Conservation (phyloP, 176 grass and related monocot genomes). For the Elymus sibiricus region DNA sequence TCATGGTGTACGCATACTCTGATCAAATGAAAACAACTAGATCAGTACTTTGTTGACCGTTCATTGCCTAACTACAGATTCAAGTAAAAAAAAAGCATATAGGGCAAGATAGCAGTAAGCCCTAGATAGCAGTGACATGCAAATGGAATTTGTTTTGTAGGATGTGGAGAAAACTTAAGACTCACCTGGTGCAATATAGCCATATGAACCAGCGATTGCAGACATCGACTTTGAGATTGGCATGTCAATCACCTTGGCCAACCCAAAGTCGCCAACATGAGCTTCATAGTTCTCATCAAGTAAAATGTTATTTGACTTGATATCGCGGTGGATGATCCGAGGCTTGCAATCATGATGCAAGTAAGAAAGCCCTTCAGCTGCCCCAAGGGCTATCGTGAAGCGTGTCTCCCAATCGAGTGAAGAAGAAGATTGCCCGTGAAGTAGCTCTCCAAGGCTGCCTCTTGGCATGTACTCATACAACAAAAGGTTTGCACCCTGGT, state of each 20-base stretch:
- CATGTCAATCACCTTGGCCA: conserved; percentile 98
- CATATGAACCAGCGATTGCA: conserved; percentile 96
- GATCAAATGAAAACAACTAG: conserved; percentile 20
- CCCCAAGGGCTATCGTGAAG: conserved; percentile 80
- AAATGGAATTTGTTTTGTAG: neutral
- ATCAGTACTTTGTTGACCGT: conserved; percentile 6
- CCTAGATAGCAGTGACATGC: neutral
- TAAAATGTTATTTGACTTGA: conserved; percentile 98
- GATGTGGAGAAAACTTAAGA: neutral
- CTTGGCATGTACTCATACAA: conserved; percentile 94
- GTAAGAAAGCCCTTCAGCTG: conserved; percentile 94
- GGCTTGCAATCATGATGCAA: conserved; percentile 97
- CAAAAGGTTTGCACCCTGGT: conserved; percentile 92
- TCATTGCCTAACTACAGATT: neutral
- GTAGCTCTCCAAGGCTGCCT: conserved; percentile 92
- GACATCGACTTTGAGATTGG: conserved; percentile 94
- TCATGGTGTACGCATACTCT: conserved; percentile 99
- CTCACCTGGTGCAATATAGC: conserved; percentile 98
- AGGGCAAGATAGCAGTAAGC: neutral
- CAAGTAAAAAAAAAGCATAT: neutral
- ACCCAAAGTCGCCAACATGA: conserved; percentile 98
- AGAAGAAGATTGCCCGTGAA: conserved; percentile 75
- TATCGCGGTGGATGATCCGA: conserved; percentile 88
- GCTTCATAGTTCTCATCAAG: conserved; percentile 99
- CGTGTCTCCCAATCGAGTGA: conserved; percentile 82